Conservation (phyloP, 2,329 filamentous ascomycete species). For the Neurospora sp. region DNA sequence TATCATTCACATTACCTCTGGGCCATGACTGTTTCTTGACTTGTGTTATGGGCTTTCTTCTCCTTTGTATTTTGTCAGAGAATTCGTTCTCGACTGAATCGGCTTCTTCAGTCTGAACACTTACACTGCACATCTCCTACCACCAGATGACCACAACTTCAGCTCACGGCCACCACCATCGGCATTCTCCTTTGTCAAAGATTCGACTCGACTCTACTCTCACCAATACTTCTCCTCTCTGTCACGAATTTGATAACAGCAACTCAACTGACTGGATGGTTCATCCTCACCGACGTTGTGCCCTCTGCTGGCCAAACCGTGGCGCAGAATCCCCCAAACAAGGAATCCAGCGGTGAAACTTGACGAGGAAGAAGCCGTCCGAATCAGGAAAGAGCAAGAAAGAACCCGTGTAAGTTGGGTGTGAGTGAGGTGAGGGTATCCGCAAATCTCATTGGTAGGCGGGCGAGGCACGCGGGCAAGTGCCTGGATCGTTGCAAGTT, state of each 20-base stretch:
- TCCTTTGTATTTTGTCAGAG: background rate
- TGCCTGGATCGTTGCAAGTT: no score
- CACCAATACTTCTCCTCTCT: no score
- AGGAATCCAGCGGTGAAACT: background rate
- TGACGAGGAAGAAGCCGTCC: background rate
- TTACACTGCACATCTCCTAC: background rate
- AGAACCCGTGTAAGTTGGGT: background rate
- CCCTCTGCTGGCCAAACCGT: background rate
- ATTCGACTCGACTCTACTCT: background rate
- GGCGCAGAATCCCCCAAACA: background rate
- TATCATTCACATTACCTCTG: background rate
- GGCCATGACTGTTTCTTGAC: background rate
- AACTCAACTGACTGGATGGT: background rate
- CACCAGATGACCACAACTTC: background rate
- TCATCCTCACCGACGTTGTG: background rate
- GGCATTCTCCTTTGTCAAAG: background rate
- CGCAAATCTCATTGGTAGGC: no score
- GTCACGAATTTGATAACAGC: background rate
- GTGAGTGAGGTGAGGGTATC: no score
- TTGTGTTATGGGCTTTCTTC: no score
- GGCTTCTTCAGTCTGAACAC: background rate
- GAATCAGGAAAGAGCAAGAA: background rate
- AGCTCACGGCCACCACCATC: background rate
- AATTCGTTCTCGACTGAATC: background rate
- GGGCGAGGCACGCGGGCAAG: no score